Base-by-base conservation (phyloP, 73 alveolate species). In the Paramecium bursaria region DNA sequence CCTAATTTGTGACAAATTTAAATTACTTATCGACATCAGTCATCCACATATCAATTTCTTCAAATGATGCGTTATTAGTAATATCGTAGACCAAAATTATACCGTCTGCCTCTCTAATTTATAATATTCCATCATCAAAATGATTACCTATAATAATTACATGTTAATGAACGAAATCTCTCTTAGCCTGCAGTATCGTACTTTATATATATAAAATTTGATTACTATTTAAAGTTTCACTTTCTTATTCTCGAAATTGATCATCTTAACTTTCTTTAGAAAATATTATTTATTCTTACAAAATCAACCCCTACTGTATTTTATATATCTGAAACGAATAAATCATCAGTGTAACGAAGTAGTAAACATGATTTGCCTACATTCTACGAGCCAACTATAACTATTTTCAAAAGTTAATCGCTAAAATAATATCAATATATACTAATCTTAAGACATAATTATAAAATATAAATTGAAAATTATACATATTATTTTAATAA, bases 131-230 rank as follows among this genome's bases (percentile, higher is more conserved):
- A 7, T 7, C 5, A 11, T 39, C 49, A 39, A n/a, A n/a, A n/a
- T n/a, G n/a, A n/a, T n/a, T 39, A 39, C 49, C 49, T 39, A 14
- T 57, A 57, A 29, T 57, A 57, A 27, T 57, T 57, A 57, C 31
- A 29, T 9, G 76, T 57, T 7, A 57, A 27, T 0, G 76, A 48
- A 3, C 31, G 26, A 14, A 57, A 57, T 57, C 52, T 57, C 30
- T 57, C 76, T 44, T 57, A 30, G 10, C 76, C 76, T 26, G 76
- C 76, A n/a, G 76, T 57, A 10, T 57, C 76, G 51, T 50, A 57
- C 76, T 57, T 13, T 13, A 57, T n/a, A n/a, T n/a, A 11, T 57
- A 4, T 25, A 29, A 13, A 2, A 2, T 2, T 11, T 5, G 0
- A 57, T 29, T 57, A 57, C 76, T 29, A 57, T 57, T 15, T 57